Evolutionary conservation across 768 basidiomycete species (phyloP), one percentile per base, ranked within the genome.

Genomic region (Cytidiella melzeri): DNA sequence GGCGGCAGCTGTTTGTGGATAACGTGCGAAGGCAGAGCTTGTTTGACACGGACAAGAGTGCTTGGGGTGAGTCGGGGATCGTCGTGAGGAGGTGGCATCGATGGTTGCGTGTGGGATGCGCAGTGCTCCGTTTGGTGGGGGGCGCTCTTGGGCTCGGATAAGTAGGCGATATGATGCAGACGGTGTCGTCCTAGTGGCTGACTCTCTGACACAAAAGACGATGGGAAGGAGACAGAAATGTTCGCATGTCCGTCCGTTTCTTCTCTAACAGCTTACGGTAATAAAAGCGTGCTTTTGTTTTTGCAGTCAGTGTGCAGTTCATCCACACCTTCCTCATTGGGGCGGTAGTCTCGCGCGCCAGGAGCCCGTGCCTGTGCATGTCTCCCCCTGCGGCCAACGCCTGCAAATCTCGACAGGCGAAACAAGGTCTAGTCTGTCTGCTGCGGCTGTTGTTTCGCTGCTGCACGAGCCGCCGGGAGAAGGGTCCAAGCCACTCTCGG

Each of bases 361-460:
- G 37, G 30, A 46, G 3, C 45, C 34, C 7, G 30, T 25, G 6
- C n/a, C 44, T 15, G 27, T 26, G 6, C 30, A n/a, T n/a, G 23
- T 45, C 45, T 36, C 11, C 5, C 11, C 46, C 41, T 36, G 41
- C 46, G 46, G 46, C 46, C 15, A 47, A 20, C 21, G 46, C 45
- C 30, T 45, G 43, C 43, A 26, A 26, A 18, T 30, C 6, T 10
- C 21, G 27, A n/a, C 26, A 20, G 21, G 10, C 25, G 38, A n/a
- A n/a, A n/a, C n/a, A n/a, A n/a, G n/a, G n/a, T n/a, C n/a, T n/a
- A n/a, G n/a, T n/a, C n/a, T n/a, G n/a, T n/a, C n/a, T n/a, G n/a
- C n/a, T n/a, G n/a, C n/a, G n/a, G n/a, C n/a, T n/a, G n/a, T n/a
- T n/a, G n/a, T n/a, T n/a, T n/a, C n/a, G n/a, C n/a, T n/a, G n/a